Conservation (phyloP, 2,329 filamentous ascomycete species). For the Xylaria sp. region DNA sequence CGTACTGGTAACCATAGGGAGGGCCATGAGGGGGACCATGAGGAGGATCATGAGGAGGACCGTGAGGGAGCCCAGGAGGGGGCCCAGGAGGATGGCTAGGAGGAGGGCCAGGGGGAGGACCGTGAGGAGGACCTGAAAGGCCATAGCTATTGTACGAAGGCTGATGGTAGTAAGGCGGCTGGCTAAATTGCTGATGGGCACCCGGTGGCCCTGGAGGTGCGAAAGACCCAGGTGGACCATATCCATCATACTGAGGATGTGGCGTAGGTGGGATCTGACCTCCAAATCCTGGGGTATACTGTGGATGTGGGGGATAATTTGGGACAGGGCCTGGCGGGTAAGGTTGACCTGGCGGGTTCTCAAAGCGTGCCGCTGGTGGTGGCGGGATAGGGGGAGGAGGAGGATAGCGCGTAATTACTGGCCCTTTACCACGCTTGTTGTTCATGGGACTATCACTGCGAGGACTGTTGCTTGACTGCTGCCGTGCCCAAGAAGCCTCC, state of each 20-base stretch:
- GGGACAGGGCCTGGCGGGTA: conserved; percentile 21
- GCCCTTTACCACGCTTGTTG: conserved; percentile 34
- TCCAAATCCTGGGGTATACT: conserved; percentile 15
- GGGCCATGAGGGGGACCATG: conserved; percentile 14
- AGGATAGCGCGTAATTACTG: conserved; percentile 38
- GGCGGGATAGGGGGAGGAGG: conserved; percentile 27
- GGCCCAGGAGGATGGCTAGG: conserved; percentile 16
- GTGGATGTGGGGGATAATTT: conserved; percentile 22
- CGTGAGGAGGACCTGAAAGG: conserved; percentile 11
- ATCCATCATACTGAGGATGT: conserved; percentile 21
- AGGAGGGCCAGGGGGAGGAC: conserved; percentile 17
- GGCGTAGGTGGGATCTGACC: conserved; percentile 11
- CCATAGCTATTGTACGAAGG: conserved; percentile 14
- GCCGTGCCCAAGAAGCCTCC: conserved; percentile 35
- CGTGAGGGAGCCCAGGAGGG: no score
- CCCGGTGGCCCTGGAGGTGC: conserved; percentile 14
- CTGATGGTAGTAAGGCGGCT: conserved; percentile 16
- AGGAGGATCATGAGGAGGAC: conserved; percentile 17
- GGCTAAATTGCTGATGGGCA: conserved; percentile 13
- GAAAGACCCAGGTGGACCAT: conserved; percentile 13
- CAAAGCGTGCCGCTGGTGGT: conserved; percentile 20
- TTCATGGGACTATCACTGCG: conserved; percentile 25
- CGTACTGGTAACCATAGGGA: conserved; percentile 11
- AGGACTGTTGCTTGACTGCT: conserved; percentile 29
- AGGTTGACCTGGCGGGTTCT: conserved; percentile 20